Evolutionary conservation across 371 early-diverging fungal genomes (phyloP).

Genomic region (Quaeritorhiza haematococci): DNA sequence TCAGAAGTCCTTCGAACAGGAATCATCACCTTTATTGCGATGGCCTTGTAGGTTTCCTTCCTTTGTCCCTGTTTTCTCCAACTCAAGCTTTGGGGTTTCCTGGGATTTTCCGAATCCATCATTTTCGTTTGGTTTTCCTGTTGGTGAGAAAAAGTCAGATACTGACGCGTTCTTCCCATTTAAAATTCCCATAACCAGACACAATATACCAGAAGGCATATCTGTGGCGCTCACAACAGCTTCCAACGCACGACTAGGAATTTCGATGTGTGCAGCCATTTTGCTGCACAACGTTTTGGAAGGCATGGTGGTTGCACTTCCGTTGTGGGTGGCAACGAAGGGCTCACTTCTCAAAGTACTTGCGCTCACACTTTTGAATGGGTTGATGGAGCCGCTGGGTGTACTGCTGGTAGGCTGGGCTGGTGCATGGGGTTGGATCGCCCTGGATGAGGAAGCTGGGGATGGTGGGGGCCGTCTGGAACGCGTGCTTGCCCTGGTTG

Average conservation of each 20-base stretch:
- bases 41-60: constrained; percentile 4
- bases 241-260: constrained; percentile 15
- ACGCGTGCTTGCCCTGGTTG: neutral
- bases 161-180: neutral
- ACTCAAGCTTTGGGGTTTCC: neutral
- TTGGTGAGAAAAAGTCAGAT: neutral
- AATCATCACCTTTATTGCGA: constrained; percentile 9
- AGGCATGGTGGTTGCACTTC: constrained; percentile 28
- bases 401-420: constrained; percentile 15
- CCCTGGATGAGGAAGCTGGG: constrained; percentile 12
- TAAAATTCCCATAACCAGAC: neutral
- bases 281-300: constrained; percentile 28
- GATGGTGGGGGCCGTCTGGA: neutral
- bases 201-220: constrained; percentile 16
- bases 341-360: constrained; percentile 11
- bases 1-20: neutral
- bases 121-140: neutral
- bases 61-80: neutral
- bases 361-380: constrained; percentile 20
- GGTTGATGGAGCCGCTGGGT: constrained; percentile 27
- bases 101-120: neutral
- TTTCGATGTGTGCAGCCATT: constrained; percentile 20
- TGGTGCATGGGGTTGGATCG: constrained; percentile 5
- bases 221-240: constrained; percentile 20
- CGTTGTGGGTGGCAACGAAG: constrained; percentile 19